Evolutionary conservation across 2,329 filamentous ascomycete genomes (phyloP).

Genomic region (Trichophyton simii): DNA sequence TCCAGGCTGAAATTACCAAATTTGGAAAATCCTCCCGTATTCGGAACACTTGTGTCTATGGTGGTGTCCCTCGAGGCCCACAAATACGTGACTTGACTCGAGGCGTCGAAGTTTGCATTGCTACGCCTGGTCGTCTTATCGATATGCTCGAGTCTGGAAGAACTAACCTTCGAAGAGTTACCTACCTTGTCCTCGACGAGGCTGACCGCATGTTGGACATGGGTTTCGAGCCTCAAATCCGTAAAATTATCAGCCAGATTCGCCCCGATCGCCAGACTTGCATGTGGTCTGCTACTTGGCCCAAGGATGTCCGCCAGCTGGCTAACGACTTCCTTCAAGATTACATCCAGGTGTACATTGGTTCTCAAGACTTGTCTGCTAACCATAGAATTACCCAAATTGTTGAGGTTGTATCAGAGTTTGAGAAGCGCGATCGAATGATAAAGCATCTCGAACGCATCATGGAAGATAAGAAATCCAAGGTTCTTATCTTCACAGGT

Average conservation of each 20-base stretch:
- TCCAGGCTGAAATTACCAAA: constrained; percentile 96
- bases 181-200: constrained; percentile 95
- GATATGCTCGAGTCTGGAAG: constrained; percentile 97
- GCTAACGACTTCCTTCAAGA: constrained; percentile 83
- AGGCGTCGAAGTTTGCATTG: constrained; percentile 97
- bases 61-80: constrained; percentile 93
- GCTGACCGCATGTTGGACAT: constrained; percentile 99
- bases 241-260: constrained; percentile 96
- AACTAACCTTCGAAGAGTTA: constrained; percentile 95
- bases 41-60: constrained; percentile 97
- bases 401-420: constrained; percentile 88
- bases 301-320: constrained; percentile 90
- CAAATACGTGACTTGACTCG: constrained; percentile 91
- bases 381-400: constrained; percentile 98
- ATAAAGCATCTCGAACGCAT: constrained; percentile 95
- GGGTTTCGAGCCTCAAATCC: constrained; percentile 99
- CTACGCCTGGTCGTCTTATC: constrained; percentile 91
- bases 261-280: constrained; percentile 96
- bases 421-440: constrained; percentile 96
- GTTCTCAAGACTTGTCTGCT: constrained; percentile 87
- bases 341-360: constrained; percentile 98
- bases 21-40: constrained; percentile 97
- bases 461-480: constrained; percentile 93
- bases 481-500: constrained; percentile 82
- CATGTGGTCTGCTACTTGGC: constrained; percentile 99